These are phyloP conservation scores for Leptographium lundbergii DNA, from an alignment of 2,329 filamentous ascomycete genomes.

Conservation along the genomic window DNA sequence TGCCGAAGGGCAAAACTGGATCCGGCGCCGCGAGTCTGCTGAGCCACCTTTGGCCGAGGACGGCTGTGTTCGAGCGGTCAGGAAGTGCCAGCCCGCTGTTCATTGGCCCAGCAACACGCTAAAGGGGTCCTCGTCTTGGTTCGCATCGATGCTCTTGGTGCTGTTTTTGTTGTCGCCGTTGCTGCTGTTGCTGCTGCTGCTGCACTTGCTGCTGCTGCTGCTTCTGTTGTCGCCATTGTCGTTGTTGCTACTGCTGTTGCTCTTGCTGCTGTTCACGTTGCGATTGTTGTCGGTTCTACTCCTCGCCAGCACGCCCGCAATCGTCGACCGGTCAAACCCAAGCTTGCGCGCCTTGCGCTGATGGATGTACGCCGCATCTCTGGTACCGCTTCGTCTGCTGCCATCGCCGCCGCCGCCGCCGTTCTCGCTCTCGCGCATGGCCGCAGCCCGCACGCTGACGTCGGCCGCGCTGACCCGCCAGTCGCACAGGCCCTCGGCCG, in stretches of 20 bases:
- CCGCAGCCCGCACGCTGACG: not conserved
- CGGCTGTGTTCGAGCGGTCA: no score
- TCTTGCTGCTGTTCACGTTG: not conserved
- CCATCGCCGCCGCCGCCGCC: slow-evolving; percentile 5
- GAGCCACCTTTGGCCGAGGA: no score
- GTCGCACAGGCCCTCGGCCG: slow-evolving; percentile 27
- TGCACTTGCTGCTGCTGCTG: not conserved
- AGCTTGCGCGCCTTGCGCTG: slow-evolving; percentile 4
- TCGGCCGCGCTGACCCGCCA: slow-evolving; percentile 22
- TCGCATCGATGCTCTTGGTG: not conserved
- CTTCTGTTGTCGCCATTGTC: not conserved
- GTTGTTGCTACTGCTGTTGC: not conserved
- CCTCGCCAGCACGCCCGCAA: not conserved
- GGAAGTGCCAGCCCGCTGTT: not conserved
- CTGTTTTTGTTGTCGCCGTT: not conserved
- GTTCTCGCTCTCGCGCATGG: slow-evolving; percentile 9
- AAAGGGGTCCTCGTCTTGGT: not conserved
- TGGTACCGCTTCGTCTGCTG: not conserved
- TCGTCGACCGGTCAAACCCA: not conserved
- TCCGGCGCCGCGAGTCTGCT: no score
- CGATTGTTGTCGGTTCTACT: not conserved
- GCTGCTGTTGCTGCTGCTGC: not conserved
- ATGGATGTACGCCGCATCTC: not conserved
- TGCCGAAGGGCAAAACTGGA: no score
- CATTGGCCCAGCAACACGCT: not conserved